phyloP scores from a whole-genome alignment of 495 filamentous ascomycete species.

The Pseudotulostoma volvatum region DNA sequence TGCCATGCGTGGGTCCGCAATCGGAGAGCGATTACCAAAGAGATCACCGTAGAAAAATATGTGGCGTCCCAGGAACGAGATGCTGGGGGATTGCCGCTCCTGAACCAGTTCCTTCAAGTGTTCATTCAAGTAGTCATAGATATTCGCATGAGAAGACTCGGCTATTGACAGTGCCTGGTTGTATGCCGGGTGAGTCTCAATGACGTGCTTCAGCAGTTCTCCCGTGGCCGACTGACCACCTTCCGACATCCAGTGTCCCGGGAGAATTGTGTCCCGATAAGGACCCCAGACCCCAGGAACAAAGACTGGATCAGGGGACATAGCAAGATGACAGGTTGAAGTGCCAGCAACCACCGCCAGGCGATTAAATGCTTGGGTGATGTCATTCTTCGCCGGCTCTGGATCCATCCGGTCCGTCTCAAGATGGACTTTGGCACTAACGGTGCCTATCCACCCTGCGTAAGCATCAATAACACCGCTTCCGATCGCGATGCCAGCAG shows the following conservation, averaged over 20 bases:
- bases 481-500: constrained; percentile 75
- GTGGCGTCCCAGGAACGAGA: constrained; percentile 76
- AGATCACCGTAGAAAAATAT: constrained; percentile 97
- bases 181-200: constrained; percentile 85
- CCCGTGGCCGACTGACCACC: constrained; percentile 93
- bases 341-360: constrained; percentile 93
- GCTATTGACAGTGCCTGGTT: constrained; percentile 59
- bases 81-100: constrained; percentile 48
- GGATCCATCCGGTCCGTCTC: constrained; percentile 41
- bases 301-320: constrained; percentile 83
- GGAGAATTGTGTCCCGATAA: constrained; percentile 83
- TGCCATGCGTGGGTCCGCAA: constrained; percentile 83
- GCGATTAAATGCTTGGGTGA: constrained; percentile 79
- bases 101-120: constrained; percentile 63
- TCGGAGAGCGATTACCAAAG: constrained; percentile 91
- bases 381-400: constrained; percentile 52
- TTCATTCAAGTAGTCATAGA: constrained; percentile 87
- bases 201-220: constrained; percentile 79
- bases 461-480: constrained; percentile 97
- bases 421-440: constrained; percentile 82
- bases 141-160: constrained; percentile 59
- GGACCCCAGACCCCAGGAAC: constrained; percentile 93
- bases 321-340: constrained; percentile 90
- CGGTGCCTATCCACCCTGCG: constrained; percentile 94
- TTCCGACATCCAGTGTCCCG: constrained; percentile 88